Base-by-base conservation (phyloP, 2,329 filamentous ascomycete genomes). In the Myotisia sp. region DNA sequence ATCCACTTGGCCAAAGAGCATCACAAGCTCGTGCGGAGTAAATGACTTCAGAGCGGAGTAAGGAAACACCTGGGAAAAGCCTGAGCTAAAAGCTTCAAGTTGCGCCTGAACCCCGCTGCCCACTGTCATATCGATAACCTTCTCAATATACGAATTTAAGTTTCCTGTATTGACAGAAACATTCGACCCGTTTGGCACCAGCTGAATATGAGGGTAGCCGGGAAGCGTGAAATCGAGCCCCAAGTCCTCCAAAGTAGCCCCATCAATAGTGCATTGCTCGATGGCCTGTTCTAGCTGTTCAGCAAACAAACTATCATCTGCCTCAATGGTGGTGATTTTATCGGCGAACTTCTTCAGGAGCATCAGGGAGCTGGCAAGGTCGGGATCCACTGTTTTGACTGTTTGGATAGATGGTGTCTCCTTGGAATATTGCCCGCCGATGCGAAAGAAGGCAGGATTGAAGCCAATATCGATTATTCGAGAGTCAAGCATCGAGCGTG, bases 401-500 rank as follows among this genome's bases (percentile, higher is more conserved):
- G 90, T 82, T 4, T 84, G 85, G 5, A 98, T 67, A 0, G 86
- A 93, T 8, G 86, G 85, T 14, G 76, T 76, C 3, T 93, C 76
- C 0, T 73, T 62, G 10, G 63, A 64, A 9, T 63, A 68, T 28
- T 67, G 71, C 47, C 92, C 81, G 10, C 82, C 83, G 43, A 94
- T 81, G 38, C 87, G 82, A 75, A 98, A 98, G 64, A 98, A 94
- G 4, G 85, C 92, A 2, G 90, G 82, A 52, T 94, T 98, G 60
- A 98, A 90, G 37, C 87, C 90, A 44, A 98, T 76, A 49, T 98
- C 90, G 46, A 98, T 94, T 53, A 98, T 95, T 35, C 90, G 75
- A 1, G 87, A 94, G 54, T 98, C 90, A 34, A 98, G 78, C 90
- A 98, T 95, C 0, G 90, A 94, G 33, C 90, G 76, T 19, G 92